These are phyloP conservation scores for Monosporascus sp. DNA, from an alignment of 2,329 filamentous ascomycete species.

Conservation along the genomic window DNA sequence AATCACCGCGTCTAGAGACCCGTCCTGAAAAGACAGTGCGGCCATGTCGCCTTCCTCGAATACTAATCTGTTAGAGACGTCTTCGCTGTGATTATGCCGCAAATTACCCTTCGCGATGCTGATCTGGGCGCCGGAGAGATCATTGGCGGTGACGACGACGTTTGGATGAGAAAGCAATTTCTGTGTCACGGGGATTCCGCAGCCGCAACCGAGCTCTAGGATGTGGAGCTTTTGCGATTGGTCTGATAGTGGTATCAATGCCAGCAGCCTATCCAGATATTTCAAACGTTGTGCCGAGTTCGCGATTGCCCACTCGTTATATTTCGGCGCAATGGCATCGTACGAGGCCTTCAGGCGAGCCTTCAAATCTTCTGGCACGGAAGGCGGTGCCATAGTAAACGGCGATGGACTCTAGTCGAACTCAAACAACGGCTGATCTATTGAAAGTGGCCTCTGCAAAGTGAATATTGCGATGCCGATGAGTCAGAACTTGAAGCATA, in stretches of 20 bases:
- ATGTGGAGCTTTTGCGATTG: constrained; percentile 10
- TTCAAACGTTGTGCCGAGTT: constrained; percentile 25
- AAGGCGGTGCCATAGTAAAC: not conserved
- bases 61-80: constrained; percentile 9
- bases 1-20: constrained; percentile 41
- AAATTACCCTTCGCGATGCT: constrained; percentile 24
- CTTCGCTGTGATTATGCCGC: constrained; percentile 4
- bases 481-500: no score
- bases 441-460: no score
- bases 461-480: no score
- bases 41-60: constrained; percentile 36
- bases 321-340: constrained; percentile 32
- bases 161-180: constrained; percentile 24
- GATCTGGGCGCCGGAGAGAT: constrained; percentile 36
- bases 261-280: constrained; percentile 30
- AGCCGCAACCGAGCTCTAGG: constrained; percentile 39
- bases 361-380: constrained; percentile 28
- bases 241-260: constrained; percentile 12
- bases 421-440: no score
- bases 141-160: constrained; percentile 32
- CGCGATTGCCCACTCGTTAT: constrained; percentile 35
- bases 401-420: no score
- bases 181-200: constrained; percentile 31
- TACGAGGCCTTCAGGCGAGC: constrained; percentile 34
- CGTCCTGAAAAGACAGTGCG: constrained; percentile 24